Conservation (phyloP, 176 grass and related monocot genomes). For the Oryza officinalis region DNA sequence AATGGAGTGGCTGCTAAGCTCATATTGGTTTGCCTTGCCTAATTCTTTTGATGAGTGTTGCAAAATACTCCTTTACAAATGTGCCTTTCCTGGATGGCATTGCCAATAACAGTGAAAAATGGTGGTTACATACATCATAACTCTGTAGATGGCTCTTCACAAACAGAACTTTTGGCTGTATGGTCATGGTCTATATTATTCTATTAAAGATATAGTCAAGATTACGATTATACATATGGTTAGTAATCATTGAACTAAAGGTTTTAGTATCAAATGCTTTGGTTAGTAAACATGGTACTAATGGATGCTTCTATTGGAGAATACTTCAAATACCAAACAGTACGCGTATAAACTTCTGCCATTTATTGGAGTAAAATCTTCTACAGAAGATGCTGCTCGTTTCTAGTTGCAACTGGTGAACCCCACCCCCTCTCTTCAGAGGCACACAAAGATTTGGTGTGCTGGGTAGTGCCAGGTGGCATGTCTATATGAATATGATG, state of each 20-base stretch:
- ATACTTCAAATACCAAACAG: not conserved
- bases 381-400: not conserved
- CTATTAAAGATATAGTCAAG: not conserved
- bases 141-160: not conserved
- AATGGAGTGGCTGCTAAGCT: conserved; percentile 36
- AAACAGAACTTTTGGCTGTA: conserved; percentile 3
- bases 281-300: conserved; percentile 21
- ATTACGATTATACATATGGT: not conserved
- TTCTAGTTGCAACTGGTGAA: conserved; percentile 19
- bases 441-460: conserved; percentile 37
- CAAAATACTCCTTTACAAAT: not conserved
- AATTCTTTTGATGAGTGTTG: not conserved
- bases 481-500: not conserved
- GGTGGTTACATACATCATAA: conserved; percentile 15
- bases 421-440: conserved; percentile 21
- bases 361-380: conserved; percentile 15
- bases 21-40: not conserved
- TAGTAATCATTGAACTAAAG: conserved; percentile 4
- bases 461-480: conserved; percentile 21
- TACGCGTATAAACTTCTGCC: not conserved
- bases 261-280: conserved; percentile 24
- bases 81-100: not conserved
- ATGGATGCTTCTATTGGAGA: conserved; percentile 28
- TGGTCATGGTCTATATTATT: conserved; percentile 8
- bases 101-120: conserved; percentile 21